Evolutionary conservation across 352 stramenopile genomes (phyloP), one percentile per base, ranked within the genome.

Genomic region (Pythium dissimile): DNA sequence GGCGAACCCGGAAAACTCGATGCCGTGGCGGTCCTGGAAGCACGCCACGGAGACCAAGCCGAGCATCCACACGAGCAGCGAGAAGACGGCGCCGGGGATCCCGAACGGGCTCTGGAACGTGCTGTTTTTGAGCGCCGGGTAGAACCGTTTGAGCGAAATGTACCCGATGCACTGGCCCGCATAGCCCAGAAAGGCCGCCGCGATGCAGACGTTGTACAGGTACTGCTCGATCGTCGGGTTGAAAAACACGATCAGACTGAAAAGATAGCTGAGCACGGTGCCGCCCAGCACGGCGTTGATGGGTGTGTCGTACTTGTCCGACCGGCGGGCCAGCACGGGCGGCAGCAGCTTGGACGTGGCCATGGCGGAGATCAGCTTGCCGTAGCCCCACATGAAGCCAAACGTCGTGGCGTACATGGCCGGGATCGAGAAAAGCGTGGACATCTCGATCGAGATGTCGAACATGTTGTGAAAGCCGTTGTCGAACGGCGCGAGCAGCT

Each of bases 371-470:
- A 69, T 69, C 11, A 69, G 54, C 34, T 64, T 64, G 3, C 54
- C 62, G 54, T 64, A 69, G 10, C 54, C 62, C 62, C 62, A 69
- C 62, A 69, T 69, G 54, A 69, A 77, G 13, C 69, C 69, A 32
- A 71, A 72, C 1, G 56, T 60, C 18, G 56, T 69, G 8, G 65
- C 64, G 50, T 71, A 77, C 52, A 57, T 69, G 3, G 60, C 61
- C 3, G 69, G 69, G 24, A 73, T 63, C 18, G 65, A 73, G 5
- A 73, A 68, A 16, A 68, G 13, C 27, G 65, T 71, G 3, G 65
- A 62, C 21, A 45, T 49, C 2, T 24, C n/a, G 21, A 51, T 15
- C 1, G 32, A 35, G 13, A 73, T 55, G 11, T 41, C 37, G 39
- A 77, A 69, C 45, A 73, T 68, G 41, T 60, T 47, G 15, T 50